These are phyloP conservation scores for Elaeis oleifera DNA, from an alignment of 202 grass and related monocot genomes.

Conservation along the genomic window DNA sequence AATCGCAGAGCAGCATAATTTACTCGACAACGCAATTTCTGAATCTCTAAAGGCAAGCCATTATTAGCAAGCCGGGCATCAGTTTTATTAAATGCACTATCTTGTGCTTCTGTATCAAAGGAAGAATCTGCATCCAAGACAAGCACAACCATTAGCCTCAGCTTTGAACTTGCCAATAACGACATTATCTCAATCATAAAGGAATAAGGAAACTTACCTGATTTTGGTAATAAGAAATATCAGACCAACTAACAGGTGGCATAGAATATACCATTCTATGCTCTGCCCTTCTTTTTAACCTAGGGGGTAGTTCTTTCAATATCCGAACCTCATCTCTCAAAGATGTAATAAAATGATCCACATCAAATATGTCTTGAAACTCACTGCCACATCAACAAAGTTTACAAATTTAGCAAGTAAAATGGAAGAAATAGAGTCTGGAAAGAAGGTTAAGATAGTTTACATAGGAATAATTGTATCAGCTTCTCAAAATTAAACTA, in stretches of 20 bases:
- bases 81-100: conserved; percentile 83
- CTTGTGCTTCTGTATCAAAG: conserved; percentile 70
- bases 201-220: conserved; percentile 32
- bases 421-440: no score
- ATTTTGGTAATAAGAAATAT: conserved; percentile 92
- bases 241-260: conserved; percentile 94
- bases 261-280: conserved; percentile 66
- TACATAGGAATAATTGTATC: no score
- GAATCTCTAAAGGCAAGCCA: conserved; percentile 67
- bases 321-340: conserved; percentile 88
- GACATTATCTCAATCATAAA: conserved; percentile 4
- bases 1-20: conserved; percentile 79
- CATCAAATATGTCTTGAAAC: conserved; percentile 98
- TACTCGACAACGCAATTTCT: conserved; percentile 80
- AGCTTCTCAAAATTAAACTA: no score
- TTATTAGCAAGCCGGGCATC: conserved; percentile 92
- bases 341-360: conserved; percentile 89
- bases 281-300: conserved; percentile 52
- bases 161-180: conserved; percentile 4
- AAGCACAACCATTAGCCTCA: conserved; percentile 19
- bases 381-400: conserved; percentile 36
- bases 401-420: neutral
- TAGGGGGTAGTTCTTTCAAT: conserved; percentile 68
- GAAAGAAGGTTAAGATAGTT: no score
- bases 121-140: conserved; percentile 68